Base-by-base conservation (phyloP, 2,329 filamentous ascomycete species). In the Cadophora sp. region DNA sequence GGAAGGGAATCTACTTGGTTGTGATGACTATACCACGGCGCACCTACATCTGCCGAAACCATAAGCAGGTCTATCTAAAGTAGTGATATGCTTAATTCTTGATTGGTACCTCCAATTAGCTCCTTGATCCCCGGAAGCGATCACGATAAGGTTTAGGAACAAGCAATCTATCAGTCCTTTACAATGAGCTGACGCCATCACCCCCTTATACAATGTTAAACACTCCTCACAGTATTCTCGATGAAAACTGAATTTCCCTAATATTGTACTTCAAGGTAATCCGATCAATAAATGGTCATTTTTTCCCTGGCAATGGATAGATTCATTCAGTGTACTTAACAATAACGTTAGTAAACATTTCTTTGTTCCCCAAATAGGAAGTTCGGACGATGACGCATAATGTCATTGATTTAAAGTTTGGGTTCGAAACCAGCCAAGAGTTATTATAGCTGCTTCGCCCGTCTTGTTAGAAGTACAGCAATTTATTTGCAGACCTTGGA, bases 41-140 rank as follows among this genome's bases (percentile, higher is more conserved):
- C 36, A 39, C 11, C 36, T 39, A 51, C 48, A 27, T 51, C 48
- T 51, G 22, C 48, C 48, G 48, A 24, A 51, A 51, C 48, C 22
- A 27, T 51, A 16, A 30, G 6, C 8, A 27, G 24, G 11, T 51
- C 30, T 51, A 27, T 51, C 16, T 27, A 27, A 51, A 16, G 14
- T 27, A 27, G 48, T 51, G 48, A 22, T 27, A 27, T 51, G 48
- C 48, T 5, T 14, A 22, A 51, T 27, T 24, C 48, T 22, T 27
- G 22, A 27, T 11, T 39, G 11, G 36, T 6, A 13, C 8, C 48
- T 13, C 48, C 16, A 22, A 13, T 51, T 9, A 16, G 13, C 4
- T 24, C 4, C 48, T 6, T 16, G 11, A 4, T 51, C 22, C 48
- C 16, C 11, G 3, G 22, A 27, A 22, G 13, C 13, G 27, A 51